Base-by-base conservation (phyloP, 1,284 basidiomycete genomes). In the Rhodotorula sp. region DNA sequence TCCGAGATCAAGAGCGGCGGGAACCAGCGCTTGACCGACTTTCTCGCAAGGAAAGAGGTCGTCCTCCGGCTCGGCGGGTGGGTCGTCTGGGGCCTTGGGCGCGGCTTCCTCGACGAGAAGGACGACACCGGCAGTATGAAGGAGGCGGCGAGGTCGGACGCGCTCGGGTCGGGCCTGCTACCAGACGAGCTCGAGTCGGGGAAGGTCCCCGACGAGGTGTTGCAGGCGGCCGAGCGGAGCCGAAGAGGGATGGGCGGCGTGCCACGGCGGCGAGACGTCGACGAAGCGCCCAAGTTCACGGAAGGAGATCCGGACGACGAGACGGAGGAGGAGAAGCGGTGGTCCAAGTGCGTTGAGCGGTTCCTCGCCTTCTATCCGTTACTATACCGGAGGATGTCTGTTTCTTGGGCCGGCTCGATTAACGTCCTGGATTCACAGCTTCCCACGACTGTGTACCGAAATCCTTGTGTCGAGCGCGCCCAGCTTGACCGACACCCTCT, bases 391-490 rank as follows among this genome's bases (percentile, higher is more conserved):
- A 8, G 1, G 45, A n/a, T 34, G 8, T 16, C 19, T n/a, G 3
- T 14, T 27, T 48, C 13, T 0, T 61, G 23, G 1, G 8, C 23
- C 48, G 8, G 41, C 17, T 48, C 44, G n/a, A 48, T 49, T 65
- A 42, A 54, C 61, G 41, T 54, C 34, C 23, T 61, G 7, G 42
- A 41, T 19, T 14, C 42, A 42, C 72, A 96, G 94, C 82, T 98
- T 95, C 81, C 94, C 96, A 0, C 92, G 93, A 79, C 88, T 97
- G 48, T 91, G 93, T 23, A 94, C 95, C 23, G 97, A 99, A 82
- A 93, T 99, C 45, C 86, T 99, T 49, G 95, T 93, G 82, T 91
- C 91, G 82, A 95, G 97, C 79, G 89, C 97, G 81, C 97, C 93
- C 90, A 91, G 90, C 27, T 91, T 99, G 77, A 89, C 93, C 61